Evolutionary conservation across 2,329 filamentous ascomycete species (phyloP).

Genomic region (Arthrinium puccinioides): DNA sequence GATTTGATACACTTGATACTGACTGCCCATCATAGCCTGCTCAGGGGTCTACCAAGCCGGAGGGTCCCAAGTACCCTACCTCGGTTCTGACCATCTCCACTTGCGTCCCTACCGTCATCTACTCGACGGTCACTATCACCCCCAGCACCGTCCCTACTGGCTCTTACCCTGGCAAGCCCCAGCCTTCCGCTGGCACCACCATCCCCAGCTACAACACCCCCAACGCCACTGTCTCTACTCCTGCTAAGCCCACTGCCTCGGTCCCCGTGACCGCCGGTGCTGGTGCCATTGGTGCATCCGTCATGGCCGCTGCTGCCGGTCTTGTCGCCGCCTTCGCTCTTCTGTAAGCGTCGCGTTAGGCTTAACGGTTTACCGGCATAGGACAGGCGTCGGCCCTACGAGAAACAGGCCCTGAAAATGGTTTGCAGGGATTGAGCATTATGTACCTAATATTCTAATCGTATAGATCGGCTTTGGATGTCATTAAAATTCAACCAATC

Average conservation of each 20-base stretch:
- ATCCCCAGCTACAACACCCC: constrained; percentile 20
- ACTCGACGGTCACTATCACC: constrained; percentile 45
- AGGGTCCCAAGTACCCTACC: constrained; percentile 5
- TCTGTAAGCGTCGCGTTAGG: constrained; percentile 33
- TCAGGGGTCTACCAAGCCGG: constrained; percentile 4
- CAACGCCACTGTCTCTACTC: constrained; percentile 14
- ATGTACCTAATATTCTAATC: constrained; percentile 2
- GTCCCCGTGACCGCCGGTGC: constrained; percentile 40
- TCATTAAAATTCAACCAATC: constrained; percentile 6
- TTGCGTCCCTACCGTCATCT: constrained; percentile 6
- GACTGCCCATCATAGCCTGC: no score
- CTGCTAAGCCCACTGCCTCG: constrained; percentile 22
- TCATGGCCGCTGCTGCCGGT: constrained; percentile 48
- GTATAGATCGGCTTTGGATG: constrained; percentile 11
- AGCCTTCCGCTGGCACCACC: constrained; percentile 16
- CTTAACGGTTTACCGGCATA: no score
- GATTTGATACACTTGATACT: no score
- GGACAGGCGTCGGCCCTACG: background rate
- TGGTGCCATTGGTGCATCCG: constrained; percentile 44
- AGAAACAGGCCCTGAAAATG: constrained; percentile 2
- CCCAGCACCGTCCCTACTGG: constrained; percentile 34
- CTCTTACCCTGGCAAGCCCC: constrained; percentile 5
- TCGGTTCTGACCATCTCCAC: constrained; percentile 15
- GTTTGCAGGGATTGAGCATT: constrained; percentile 1
- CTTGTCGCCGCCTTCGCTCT: constrained; percentile 46